Evolutionary conservation across 1,284 basidiomycete genomes (phyloP), one percentile per base, ranked within the genome.

Genomic region (Trametes versicolor): DNA sequence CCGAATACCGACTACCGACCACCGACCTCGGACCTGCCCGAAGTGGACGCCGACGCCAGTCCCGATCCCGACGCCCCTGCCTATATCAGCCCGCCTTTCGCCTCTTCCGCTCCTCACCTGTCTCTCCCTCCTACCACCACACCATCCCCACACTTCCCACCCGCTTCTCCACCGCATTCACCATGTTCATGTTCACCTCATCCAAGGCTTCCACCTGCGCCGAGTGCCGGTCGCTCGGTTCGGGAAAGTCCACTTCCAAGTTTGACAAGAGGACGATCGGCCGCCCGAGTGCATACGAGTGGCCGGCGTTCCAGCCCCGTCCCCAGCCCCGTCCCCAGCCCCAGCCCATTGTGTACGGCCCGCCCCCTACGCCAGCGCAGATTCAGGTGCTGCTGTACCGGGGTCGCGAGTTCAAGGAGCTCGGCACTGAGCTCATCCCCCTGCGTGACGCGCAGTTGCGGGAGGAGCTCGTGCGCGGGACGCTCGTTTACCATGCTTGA

Each of bases 381-480:
- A 12, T 27, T 6, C 21, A 23, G 7, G 45, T 25, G 2, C 21
- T 23, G 6, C 9, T 12, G 21, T 21, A 21, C 21, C 6, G 9
- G 21, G 45, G 45, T 27, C 25, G 43, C 3, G 21, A 60, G 32
- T 63, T 54, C 58, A 21, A 43, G 36, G 48, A 51, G 25, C 21
- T 66, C 21, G 32, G 21, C 4, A 47, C 23, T 15, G 58, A 58
- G 9, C 32, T 63, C 41, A 36, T 51, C 50, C 34, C 32, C 32
- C 50, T 51, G 10, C 29, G 27, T 12, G 50, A 51, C 9, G 50
- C 27, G 29, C 36, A 51, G 29, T 4, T 25, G 19, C 29, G 50
- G 32, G 50, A 36, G 10, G 50, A 55, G 52, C 37, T 61, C 53
- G 60, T 61, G 34, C 47, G 45, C 45, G 43, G 60, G 49, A 50